Evolutionary conservation across 805 yeast species (phyloP).

Genomic region (Candida maesae): DNA sequence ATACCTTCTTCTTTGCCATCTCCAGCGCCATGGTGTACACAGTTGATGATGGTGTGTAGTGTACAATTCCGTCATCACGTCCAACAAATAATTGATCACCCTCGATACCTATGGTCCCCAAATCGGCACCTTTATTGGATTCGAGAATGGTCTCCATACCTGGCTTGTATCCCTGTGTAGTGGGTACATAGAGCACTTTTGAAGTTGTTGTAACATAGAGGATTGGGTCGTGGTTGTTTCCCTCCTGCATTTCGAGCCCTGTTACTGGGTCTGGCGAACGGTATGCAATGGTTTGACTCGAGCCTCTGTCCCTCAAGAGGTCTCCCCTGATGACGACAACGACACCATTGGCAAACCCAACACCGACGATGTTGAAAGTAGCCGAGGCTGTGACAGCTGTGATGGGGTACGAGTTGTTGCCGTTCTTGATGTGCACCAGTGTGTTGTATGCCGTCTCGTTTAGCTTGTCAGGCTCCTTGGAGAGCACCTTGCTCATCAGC

Average conservation of each 20-base stretch:
- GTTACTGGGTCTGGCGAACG: constrained; percentile 77
- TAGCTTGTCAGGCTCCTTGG: constrained; percentile 28
- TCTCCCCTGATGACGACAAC: constrained; percentile 86
- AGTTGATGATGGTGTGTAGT: constrained; percentile 54
- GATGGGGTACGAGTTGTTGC: constrained; percentile 74
- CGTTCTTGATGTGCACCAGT: constrained; percentile 60
- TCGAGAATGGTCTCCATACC: constrained; percentile 51
- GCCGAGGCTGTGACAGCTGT: constrained; percentile 55
- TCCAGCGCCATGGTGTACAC: constrained; percentile 54
- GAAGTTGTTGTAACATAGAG: constrained; percentile 75
- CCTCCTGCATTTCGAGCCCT: constrained; percentile 53
- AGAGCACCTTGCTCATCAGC: constrained; percentile 53
- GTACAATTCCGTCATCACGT: constrained; percentile 56
- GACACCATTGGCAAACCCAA: constrained; percentile 83
- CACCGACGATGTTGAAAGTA: constrained; percentile 60
- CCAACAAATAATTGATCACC: constrained; percentile 60
- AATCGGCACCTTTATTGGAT: constrained; percentile 40
- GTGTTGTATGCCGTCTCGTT: constrained; percentile 51
- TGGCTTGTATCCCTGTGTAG: constrained; percentile 76
- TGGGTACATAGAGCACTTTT: constrained; percentile 64
- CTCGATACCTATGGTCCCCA: constrained; percentile 38
- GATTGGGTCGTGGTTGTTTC: constrained; percentile 40
- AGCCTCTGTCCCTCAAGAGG: constrained; percentile 80
- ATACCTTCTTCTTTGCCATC: constrained; percentile 49
- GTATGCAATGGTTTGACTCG: constrained; percentile 77